Percentiles rank a stretch among this genome's conserved stretches.
phyloP scores from a whole-genome alignment of 495 filamentous ascomycete species.

The Podospora didyma region DNA sequence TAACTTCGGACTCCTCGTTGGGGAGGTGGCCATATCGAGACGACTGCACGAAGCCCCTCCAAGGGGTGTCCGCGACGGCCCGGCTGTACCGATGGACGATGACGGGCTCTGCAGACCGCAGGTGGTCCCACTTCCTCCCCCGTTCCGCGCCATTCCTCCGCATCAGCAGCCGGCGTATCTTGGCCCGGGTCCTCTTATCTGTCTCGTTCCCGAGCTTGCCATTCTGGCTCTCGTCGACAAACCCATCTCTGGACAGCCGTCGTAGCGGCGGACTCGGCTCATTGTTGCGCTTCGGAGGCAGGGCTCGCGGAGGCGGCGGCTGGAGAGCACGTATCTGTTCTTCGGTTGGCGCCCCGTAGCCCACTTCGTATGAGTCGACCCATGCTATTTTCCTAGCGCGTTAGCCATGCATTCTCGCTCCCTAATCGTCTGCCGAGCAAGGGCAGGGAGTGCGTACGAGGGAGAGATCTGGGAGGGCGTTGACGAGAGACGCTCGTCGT shows the following conservation, averaged over 20 bases:
- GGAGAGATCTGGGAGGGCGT: constrained; percentile 30
- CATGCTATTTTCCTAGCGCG: constrained; percentile 36
- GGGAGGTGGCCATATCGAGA: constrained; percentile 46
- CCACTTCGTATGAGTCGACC: constrained; percentile 49
- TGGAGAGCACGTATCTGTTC: constrained; percentile 26
- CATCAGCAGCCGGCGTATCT: constrained; percentile 26
- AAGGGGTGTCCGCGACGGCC: constrained; percentile 36
- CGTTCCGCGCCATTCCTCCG: constrained; percentile 32
- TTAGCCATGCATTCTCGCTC: constrained; percentile 24
- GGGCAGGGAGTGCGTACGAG: constrained; percentile 27
- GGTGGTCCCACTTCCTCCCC: constrained; percentile 55
- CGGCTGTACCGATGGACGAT: constrained; percentile 46
- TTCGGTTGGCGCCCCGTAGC: constrained; percentile 31
- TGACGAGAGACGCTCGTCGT: constrained; percentile 7
- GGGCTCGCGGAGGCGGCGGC: constrained; percentile 44
- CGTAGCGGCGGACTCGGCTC: constrained; percentile 43
- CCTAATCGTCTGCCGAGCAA: too few species aligned
- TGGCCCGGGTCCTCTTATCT: constrained; percentile 12
- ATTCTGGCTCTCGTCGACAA: constrained; percentile 38
- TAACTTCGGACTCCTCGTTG: constrained; percentile 40
- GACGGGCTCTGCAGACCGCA: constrained; percentile 51
- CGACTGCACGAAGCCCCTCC: constrained; percentile 46
- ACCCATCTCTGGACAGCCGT: constrained; percentile 52
- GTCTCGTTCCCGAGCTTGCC: constrained; percentile 18
- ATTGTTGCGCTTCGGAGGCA: constrained; percentile 59